phyloP scores from a whole-genome alignment of 345 rosid species.

The Eutrema heterophyllum region DNA sequence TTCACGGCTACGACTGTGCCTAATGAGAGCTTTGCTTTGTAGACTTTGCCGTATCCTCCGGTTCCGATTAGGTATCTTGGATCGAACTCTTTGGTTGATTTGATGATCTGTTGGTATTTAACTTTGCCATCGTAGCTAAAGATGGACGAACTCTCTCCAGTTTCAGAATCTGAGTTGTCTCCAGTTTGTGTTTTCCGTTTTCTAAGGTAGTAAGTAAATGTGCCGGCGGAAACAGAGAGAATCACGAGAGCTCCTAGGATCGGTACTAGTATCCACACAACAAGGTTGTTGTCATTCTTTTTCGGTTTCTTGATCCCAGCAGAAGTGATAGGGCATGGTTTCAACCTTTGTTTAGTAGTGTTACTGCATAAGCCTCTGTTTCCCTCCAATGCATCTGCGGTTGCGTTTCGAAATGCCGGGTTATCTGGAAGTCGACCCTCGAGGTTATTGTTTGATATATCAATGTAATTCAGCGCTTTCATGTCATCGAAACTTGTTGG shows the following conservation, averaged over 20 bases:
- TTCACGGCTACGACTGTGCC: constrained; percentile 25
- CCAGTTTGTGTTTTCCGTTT: neutral
- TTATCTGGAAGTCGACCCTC: constrained; percentile 36
- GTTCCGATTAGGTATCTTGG: constrained; percentile 21
- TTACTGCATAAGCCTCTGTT: constrained; percentile 38
- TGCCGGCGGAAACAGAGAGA: neutral
- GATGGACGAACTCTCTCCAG: neutral
- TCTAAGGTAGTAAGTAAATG: neutral
- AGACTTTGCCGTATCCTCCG: constrained; percentile 35
- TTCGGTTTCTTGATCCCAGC: neutral
- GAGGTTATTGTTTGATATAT: constrained; percentile 36
- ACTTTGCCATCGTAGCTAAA: constrained; percentile 25
- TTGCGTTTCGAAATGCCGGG: constrained; percentile 19
- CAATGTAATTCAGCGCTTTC: constrained; percentile 12
- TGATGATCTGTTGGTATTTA: constrained; percentile 29
- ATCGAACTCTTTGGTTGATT: constrained; percentile 30
- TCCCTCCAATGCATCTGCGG: constrained; percentile 20
- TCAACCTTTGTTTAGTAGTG: neutral
- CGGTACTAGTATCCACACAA: neutral
- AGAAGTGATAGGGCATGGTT: constrained; percentile 15
- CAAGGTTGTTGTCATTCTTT: neutral
- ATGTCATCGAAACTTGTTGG: constrained; percentile 21
- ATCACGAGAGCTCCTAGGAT: neutral
- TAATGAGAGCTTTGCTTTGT: constrained; percentile 27
- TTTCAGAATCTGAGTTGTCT: neutral